These are phyloP conservation scores for Mortierella sp. DNA, from an alignment of 371 early-diverging fungal genomes.

Conservation along the genomic window DNA sequence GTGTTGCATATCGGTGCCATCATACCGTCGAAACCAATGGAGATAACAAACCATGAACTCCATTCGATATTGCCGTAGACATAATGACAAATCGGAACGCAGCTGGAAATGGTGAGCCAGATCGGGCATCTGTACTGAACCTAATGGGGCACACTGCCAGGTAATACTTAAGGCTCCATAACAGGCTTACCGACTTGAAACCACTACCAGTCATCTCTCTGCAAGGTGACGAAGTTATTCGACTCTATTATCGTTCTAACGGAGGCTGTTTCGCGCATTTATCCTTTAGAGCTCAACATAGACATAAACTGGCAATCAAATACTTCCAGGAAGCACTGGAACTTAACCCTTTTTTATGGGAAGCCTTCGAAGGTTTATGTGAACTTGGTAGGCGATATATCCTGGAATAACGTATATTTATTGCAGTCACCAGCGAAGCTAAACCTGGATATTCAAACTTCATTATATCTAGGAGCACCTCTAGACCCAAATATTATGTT, in stretches of 20 bases:
- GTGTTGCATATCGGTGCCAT: background rate
- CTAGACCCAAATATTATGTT: slow-evolving; percentile 31
- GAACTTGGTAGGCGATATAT: slow-evolving; percentile 61
- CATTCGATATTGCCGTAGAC: slow-evolving; percentile 7
- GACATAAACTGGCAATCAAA: slow-evolving; percentile 58
- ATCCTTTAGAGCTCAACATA: slow-evolving; percentile 55
- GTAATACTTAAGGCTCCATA: slow-evolving; percentile 6
- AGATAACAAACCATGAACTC: too few species aligned
- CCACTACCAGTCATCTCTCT: background rate
- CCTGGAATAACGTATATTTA: slow-evolving; percentile 1
- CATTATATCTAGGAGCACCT: slow-evolving; percentile 23
- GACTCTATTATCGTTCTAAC: background rate
- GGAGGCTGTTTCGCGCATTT: background rate
- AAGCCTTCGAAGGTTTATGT: slow-evolving; percentile 67
- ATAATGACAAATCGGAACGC: slow-evolving; percentile 8
- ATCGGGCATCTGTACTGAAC: slow-evolving; percentile 58
- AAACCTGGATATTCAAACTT: background rate
- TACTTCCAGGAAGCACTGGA: slow-evolving; percentile 62
- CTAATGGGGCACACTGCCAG: slow-evolving; percentile 61
- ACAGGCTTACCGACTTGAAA: background rate
- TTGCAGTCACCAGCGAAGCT: background rate
- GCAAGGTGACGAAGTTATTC: background rate
- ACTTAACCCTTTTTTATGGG: slow-evolving; percentile 73
- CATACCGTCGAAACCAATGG: background rate
- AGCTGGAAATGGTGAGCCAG: slow-evolving; percentile 38